Base-by-base conservation (phyloP, 805 yeast species). In the Nematodospora valgi region DNA sequence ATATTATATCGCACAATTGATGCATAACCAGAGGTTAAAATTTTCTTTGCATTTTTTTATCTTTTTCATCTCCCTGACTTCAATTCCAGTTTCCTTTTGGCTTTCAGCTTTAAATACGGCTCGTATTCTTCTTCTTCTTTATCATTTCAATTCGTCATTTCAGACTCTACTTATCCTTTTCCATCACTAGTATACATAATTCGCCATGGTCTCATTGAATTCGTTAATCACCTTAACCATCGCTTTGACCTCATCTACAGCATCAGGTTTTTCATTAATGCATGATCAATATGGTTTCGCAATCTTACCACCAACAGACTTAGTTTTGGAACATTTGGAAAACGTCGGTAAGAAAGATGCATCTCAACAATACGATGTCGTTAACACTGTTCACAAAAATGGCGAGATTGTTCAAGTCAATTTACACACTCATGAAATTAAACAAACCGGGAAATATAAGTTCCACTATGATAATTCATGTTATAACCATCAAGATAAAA, bases 251-350 rank as follows among this genome's bases (percentile, higher is more conserved):
- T 10, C 32, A 14, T 23, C 32, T 12, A 16, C 31, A 10, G 20
- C 29, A 4, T 10, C 24, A 5, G 32, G 32, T 19, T 35, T 38
- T n/a, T 30, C 19, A 23, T 36, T 37, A 15, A 32, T 40, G 27
- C 26, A 30, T 11, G 43, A 40, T 23, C 12, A 16, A 9, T 32
- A 33, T 18, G 43, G 43, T 11, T 36, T 23, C 24, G 35, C 43
- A 5, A 37, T 40, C 15, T 40, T 40, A 37, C 43, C 43, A 9
- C 43, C 43, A 12, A 40, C 43, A 12, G 30, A 36, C n/a, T 31
- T 40, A 15, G 43, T 40, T n/a, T 27, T 40, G n/a, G 25, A 33
- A 15, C 40, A 33, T 27, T 32, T 40, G 7, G 21, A 26, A 30
- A 24, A 22, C 12, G 21, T 34, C 19, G 38, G 32, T 23, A 34